A percentile compares a stretch with the other conserved stretches of the same genome.
These are phyloP conservation scores for Penicillium expansum DNA, from an alignment of 2,329 filamentous ascomycete species.

Conservation along the genomic window DNA sequence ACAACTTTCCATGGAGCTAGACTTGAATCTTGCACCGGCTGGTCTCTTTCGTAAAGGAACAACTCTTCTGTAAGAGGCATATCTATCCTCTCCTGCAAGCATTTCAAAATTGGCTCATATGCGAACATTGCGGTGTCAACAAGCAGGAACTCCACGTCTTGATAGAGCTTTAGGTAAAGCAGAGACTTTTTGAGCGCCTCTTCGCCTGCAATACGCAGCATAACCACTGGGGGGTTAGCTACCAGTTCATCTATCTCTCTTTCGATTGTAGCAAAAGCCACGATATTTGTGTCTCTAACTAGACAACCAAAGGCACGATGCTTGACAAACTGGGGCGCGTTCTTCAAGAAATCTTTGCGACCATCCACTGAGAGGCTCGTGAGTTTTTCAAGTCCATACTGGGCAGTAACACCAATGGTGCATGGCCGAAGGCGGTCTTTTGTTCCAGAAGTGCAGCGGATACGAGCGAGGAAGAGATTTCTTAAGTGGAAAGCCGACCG, in stretches of 20 bases:
- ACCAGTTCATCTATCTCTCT: slow-evolving; percentile 51
- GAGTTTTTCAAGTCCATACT: slow-evolving; percentile 48
- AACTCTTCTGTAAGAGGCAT: slow-evolving; percentile 57
- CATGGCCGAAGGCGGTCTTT: slow-evolving; percentile 27
- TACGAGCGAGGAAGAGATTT: slow-evolving; percentile 33
- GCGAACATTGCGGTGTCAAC: slow-evolving; percentile 67
- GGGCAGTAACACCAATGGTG: slow-evolving; percentile 44
- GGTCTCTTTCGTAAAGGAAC: slow-evolving; percentile 37
- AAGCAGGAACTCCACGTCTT: slow-evolving; percentile 51
- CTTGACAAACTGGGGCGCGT: slow-evolving; percentile 53
- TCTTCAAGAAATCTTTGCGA: slow-evolving; percentile 48
- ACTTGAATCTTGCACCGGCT: slow-evolving; percentile 5
- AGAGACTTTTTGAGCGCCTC: slow-evolving; percentile 50
- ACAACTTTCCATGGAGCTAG: slow-evolving; percentile 15
- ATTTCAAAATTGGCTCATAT: slow-evolving; percentile 63
- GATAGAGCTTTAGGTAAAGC: slow-evolving; percentile 38
- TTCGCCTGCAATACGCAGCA: slow-evolving; percentile 52
- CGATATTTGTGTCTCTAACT: slow-evolving; percentile 49
- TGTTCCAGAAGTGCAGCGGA: slow-evolving; percentile 38
- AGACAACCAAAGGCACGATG: slow-evolving; percentile 63
- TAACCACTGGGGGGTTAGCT: slow-evolving; percentile 46
- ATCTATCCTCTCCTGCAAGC: slow-evolving; percentile 56
- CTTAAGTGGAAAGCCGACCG: slow-evolving; percentile 40
- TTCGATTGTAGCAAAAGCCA: slow-evolving; percentile 61
- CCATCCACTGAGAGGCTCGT: slow-evolving; percentile 23